Evolutionary conservation across 2,329 filamentous ascomycete genomes (phyloP).

Genomic region (Colletotrichum sp.): DNA sequence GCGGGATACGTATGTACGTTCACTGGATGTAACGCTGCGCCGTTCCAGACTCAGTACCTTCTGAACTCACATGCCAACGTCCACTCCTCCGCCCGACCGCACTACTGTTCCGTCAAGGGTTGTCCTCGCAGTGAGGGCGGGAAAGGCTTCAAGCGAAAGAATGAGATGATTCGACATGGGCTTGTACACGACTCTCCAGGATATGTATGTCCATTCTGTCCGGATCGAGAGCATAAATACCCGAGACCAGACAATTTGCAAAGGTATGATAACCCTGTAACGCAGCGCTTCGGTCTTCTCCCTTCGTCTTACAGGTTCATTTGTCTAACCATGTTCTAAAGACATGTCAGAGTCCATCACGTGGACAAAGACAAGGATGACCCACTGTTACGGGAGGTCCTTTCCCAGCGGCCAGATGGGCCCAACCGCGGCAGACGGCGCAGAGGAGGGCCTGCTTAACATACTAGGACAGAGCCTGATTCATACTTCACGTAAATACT

Average conservation of each 20-base stretch:
- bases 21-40: slow-evolving; percentile 69
- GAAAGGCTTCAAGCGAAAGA: slow-evolving; percentile 74
- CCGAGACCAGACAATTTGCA: slow-evolving; percentile 95
- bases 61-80: slow-evolving; percentile 82
- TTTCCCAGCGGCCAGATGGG: slow-evolving; percentile 85
- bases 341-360: slow-evolving; percentile 93
- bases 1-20: slow-evolving; percentile 64
- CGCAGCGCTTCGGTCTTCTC: not conserved
- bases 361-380: slow-evolving; percentile 90
- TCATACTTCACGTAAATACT: slow-evolving; percentile 9
- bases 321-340: slow-evolving; percentile 37
- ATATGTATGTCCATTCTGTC: slow-evolving; percentile 96
- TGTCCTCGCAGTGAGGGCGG: slow-evolving; percentile 69
- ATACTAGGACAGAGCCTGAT: not conserved
- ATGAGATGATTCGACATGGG: slow-evolving; percentile 78
- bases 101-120: slow-evolving; percentile 68
- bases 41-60: slow-evolving; percentile 80
- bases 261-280: slow-evolving; percentile 62
- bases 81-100: slow-evolving; percentile 68
- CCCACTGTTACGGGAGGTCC: slow-evolving; percentile 77
- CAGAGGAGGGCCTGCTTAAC: slow-evolving; percentile 51
- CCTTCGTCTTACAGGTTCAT: not conserved
- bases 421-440: slow-evolving; percentile 80
- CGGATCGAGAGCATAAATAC: slow-evolving; percentile 91
- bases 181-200: slow-evolving; percentile 93